Percentiles rank a stretch among this genome's conserved stretches.
phyloP scores from a whole-genome alignment of 2,329 filamentous ascomycete genomes.

The Colletotrichum salicis region DNA sequence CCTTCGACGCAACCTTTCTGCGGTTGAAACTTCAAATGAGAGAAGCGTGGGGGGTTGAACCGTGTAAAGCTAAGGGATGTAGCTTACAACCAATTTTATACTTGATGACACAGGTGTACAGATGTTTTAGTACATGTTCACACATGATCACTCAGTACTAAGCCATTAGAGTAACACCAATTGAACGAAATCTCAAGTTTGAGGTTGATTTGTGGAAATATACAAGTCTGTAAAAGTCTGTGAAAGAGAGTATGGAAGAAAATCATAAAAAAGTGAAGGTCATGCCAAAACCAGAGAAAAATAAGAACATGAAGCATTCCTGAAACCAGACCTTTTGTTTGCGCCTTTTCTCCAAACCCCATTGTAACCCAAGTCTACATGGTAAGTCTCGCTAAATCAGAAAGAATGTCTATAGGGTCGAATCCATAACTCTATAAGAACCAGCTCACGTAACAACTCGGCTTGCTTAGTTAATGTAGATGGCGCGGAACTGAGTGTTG shows the following conservation, averaged over 20 bases:
- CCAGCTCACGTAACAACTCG: background rate
- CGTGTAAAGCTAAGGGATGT: background rate
- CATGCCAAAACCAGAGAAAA: background rate
- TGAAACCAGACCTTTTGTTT: background rate
- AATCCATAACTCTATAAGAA: background rate
- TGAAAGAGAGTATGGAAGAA: background rate
- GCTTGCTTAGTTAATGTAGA: background rate
- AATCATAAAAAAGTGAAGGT: background rate
- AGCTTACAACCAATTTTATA: too few relatives aligned
- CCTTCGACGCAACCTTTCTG: constrained; percentile 44
- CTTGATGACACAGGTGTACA: too few relatives aligned
- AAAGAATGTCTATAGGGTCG: background rate
- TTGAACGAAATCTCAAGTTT: background rate
- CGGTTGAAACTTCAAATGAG: background rate
- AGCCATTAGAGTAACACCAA: background rate
- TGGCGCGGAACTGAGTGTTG: constrained; percentile 20
- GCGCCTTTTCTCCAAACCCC: background rate
- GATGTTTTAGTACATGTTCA: too few relatives aligned
- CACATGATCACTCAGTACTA: too few relatives aligned
- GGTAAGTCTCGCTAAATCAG: background rate
- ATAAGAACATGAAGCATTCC: background rate
- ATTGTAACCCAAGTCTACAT: background rate
- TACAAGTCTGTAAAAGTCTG: background rate
- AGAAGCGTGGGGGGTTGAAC: too few relatives aligned
- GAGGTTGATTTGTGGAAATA: background rate